Base-by-base conservation (phyloP, 2,329 filamentous ascomycete genomes). In the Pleochaeta shiraiana region DNA sequence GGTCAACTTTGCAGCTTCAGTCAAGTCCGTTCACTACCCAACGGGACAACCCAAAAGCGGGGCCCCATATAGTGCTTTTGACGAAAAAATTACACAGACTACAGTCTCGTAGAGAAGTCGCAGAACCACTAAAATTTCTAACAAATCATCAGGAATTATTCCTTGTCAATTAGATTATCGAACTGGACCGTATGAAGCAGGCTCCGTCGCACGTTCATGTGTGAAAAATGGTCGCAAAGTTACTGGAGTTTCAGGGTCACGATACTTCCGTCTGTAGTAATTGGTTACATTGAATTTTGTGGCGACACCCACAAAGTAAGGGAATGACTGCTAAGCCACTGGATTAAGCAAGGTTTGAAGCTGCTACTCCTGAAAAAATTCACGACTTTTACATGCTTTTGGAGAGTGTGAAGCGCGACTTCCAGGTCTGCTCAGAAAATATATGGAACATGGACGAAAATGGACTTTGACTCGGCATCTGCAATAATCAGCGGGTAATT, bases 401-500 rank as follows among this genome's bases (percentile, higher is more conserved):
- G 19, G 55, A 61, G 31, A 39, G 24, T 26, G 57, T 61, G 57
- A 24, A 39, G 31, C 31, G 31, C 33, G 31, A 39, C 28, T 6
- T 39, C 21, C 2, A 11, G 31, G 6, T 26, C 14, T 33, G 16
- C 19, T 33, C 33, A 37, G 14, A 61, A 26, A 61, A 61, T 24
- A 26, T 61, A 39, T 61, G 14, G 57, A 39, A 24, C 19, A 39
- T 39, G 19, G 31, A 61, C 57, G 57, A 61, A 37, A 16, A 61
- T 61, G 57, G 31, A 61, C 31, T 61, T 61, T 31, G 57, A 39
- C 57, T 26, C 19, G 33, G 57, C 31, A 39, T 60, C 26, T 60
- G 31, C 31, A 60, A 5, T 37, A 60, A 60, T 61, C 57, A 61
- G 57, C 57, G 31, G 57, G 57, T 39, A 26, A 39, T 61, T 26